These are phyloP conservation scores for Astrothelium macrocarpum DNA, from an alignment of 495 filamentous ascomycete species.

Conservation along the genomic window DNA sequence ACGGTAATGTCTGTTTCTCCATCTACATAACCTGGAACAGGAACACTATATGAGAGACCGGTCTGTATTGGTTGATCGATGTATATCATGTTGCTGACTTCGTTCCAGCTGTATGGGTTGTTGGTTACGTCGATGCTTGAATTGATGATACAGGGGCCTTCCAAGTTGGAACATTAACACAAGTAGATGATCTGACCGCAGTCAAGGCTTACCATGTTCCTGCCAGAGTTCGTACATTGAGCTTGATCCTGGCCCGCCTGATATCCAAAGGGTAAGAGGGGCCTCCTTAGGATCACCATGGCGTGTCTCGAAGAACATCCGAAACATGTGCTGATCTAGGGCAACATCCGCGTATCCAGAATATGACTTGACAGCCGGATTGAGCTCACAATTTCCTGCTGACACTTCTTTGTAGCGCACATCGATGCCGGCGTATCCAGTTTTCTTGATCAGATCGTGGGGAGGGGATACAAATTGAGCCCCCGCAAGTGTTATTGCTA, in stretches of 20 bases:
- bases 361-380: conserved; percentile 55
- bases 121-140: conserved; percentile 40
- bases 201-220: conserved; percentile 24
- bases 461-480: conserved; percentile 54
- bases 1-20: conserved; percentile 19
- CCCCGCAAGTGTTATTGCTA: neutral
- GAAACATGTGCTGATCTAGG: conserved; percentile 55
- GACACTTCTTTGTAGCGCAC: conserved; percentile 53
- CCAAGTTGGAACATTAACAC: neutral
- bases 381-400: conserved; percentile 54
- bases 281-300: conserved; percentile 42
- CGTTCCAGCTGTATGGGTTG: conserved; percentile 51
- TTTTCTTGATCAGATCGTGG: conserved; percentile 41
- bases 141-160: conserved; percentile 47
- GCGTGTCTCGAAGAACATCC: conserved; percentile 50
- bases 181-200: neutral
- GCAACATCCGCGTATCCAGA: conserved; percentile 57
- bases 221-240: conserved; percentile 55
- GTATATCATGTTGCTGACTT: conserved; percentile 47
- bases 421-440: conserved; percentile 41
- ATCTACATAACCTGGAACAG: conserved; percentile 36
- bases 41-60: conserved; percentile 48
- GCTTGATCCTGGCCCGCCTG: conserved; percentile 46
- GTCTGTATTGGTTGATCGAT: conserved; percentile 49
- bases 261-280: conserved; percentile 52